Percentiles rank a stretch among this genome's conserved stretches.
These are phyloP conservation scores for Dendrobium huoshanense DNA, from an alignment of 106 monocot species.

Conservation along the genomic window DNA sequence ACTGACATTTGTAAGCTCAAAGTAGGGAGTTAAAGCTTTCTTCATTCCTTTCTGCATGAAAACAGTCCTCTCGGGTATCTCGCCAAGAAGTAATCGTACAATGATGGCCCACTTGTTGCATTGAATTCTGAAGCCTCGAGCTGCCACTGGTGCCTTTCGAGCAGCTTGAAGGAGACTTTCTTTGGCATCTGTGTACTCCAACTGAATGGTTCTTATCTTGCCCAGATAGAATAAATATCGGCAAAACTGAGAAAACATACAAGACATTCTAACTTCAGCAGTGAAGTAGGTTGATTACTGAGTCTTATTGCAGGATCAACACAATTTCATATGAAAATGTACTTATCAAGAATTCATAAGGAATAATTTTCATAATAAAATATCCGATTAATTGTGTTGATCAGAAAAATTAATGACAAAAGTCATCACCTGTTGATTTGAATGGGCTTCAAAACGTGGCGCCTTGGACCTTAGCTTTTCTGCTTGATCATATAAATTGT, in stretches of 20 bases:
- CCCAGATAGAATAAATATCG: slow-evolving; percentile 90
- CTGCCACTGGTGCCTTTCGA: slow-evolving; percentile 77
- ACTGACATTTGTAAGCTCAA: slow-evolving; percentile 93
- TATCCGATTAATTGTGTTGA: too few species aligned
- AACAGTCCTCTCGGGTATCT: slow-evolving; percentile 93
- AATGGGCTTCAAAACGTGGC: slow-evolving; percentile 92
- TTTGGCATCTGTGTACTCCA: slow-evolving; percentile 98
- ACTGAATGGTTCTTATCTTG: slow-evolving; percentile 93
- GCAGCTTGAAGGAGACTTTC: slow-evolving; percentile 94
- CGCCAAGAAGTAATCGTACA: slow-evolving; percentile 85
- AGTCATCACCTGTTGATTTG: slow-evolving; percentile 72
- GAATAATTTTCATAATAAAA: neutral
- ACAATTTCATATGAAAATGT: too few species aligned
- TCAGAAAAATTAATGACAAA: too few species aligned
- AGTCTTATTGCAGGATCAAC: too few species aligned
- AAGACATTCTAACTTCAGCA: neutral
- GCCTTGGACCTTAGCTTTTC: slow-evolving; percentile 98
- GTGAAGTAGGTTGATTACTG: neutral
- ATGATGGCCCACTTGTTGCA: slow-evolving; percentile 98
- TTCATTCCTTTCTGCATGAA: slow-evolving; percentile 99
- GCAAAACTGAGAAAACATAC: slow-evolving; percentile 47
- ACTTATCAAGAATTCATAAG: neutral
- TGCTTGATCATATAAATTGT: slow-evolving; percentile 95
- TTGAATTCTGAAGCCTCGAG: slow-evolving; percentile 81
- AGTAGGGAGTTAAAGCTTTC: slow-evolving; percentile 78